Evolutionary conservation across 2,329 filamentous ascomycete genomes (phyloP).

Genomic region (Claviceps capensis): DNA sequence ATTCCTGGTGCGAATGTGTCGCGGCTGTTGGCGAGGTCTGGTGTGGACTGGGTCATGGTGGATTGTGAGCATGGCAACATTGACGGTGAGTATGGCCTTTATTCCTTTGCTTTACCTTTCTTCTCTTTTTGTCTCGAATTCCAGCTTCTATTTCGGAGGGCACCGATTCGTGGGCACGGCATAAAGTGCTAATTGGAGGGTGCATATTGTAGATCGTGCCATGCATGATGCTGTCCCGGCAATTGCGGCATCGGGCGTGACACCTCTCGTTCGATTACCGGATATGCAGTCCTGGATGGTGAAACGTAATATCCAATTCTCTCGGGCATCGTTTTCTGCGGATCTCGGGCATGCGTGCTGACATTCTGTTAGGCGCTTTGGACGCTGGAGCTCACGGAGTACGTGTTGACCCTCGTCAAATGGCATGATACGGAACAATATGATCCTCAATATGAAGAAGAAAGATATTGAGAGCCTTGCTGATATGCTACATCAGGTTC

Average conservation of each 20-base stretch:
- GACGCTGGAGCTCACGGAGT: slow-evolving; percentile 36
- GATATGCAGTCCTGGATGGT: slow-evolving; percentile 34
- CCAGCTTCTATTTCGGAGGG: too few species aligned
- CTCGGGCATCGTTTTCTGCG: not conserved
- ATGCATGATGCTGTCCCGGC: slow-evolving; percentile 42
- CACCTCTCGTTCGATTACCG: slow-evolving; percentile 36
- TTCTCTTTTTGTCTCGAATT: not conserved
- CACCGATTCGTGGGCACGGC: not conserved
- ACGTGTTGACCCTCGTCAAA: slow-evolving; percentile 16
- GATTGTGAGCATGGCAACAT: slow-evolving; percentile 41
- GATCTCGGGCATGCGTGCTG: not conserved
- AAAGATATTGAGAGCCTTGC: not conserved
- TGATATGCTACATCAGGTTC: slow-evolving; percentile 20
- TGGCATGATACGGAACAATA: not conserved
- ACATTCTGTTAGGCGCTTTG: slow-evolving; percentile 24
- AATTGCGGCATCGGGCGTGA: slow-evolving; percentile 31
- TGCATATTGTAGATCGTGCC: slow-evolving; percentile 23
- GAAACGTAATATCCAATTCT: slow-evolving; percentile 20
- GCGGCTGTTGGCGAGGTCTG: slow-evolving; percentile 43
- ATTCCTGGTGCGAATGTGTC: slow-evolving; percentile 47
- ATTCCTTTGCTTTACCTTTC: not conserved
- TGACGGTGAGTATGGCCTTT: slow-evolving; percentile 21
- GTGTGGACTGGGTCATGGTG: slow-evolving; percentile 53
- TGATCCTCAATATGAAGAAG: not conserved
- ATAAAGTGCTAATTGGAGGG: not conserved